Evolutionary conservation across 805 yeast species (phyloP), one percentile per base, ranked within the genome.

Genomic region (Saccharomycopsis sp.): DNA sequence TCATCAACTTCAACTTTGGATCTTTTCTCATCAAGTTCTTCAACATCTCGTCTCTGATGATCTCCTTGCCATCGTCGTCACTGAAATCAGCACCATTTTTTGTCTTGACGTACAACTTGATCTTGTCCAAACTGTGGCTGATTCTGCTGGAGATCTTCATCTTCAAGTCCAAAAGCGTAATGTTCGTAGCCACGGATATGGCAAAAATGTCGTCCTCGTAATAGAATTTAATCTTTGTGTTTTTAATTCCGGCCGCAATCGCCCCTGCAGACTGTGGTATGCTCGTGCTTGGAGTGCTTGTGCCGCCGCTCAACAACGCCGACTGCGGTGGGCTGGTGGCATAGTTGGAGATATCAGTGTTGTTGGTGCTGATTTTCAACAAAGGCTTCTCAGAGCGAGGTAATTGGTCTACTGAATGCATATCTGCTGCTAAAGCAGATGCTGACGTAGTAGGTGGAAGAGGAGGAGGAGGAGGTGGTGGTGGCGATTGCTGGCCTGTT

Each of bases 191-290:
- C 29, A 77, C 61, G 46, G 76, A 58, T 31, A 83, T 65, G 1
- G 86, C 92, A 63, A 82, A 83, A 12, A 83, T 83, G 54, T 83
- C 94, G 52, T 81, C 92, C 44, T 77, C 78, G 53, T 75, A 81
- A 56, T 78, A 83, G 53, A 83, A 80, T 56, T 83, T 83, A 38
- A 82, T 72, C 57, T 83, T 83, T 15, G 66, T 61, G 51, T 73
- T 74, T 38, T 43, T 39, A n/a, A 30, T 30, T 23, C 32, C 30
- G 13, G 10, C 17, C n/a, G 17, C 33, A 30, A 9, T 13, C 9
- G 17, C 33, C n/a, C n/a, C n/a, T n/a, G n/a, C n/a, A 5, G 21
- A 25, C 16, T 9, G 25, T 13, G 26, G 16, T n/a, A 33, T 12
- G 16, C 12, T 5, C 23, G 36, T 17, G n/a, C n/a, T n/a, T 23